phyloP scores from a whole-genome alignment of 208 protist species.

The Tritrichomonas musculus region DNA sequence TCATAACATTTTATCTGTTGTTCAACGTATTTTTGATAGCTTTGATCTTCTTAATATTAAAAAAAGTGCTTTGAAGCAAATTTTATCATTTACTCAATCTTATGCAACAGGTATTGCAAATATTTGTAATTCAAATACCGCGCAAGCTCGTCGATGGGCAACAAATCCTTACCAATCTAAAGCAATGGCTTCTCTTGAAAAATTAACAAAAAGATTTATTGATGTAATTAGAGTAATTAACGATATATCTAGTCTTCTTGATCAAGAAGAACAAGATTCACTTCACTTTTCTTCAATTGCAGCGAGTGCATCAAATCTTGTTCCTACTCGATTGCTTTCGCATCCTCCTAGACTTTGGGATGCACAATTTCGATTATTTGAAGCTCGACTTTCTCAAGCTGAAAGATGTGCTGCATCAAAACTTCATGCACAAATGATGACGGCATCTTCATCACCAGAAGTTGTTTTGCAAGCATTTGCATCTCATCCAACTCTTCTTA shows the following conservation, averaged over 20 bases:
- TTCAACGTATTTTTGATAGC: neutral
- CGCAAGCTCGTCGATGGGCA: neutral
- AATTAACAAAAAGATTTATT: neutral
- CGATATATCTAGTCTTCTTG: neutral
- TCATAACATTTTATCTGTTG: neutral
- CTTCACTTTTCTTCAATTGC: neutral
- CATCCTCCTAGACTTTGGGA: neutral
- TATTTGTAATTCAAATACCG: neutral
- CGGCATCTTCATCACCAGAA: neutral
- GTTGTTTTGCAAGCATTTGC: neutral
- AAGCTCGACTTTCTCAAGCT: neutral
- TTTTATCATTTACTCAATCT: neutral
- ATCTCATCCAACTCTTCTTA: neutral
- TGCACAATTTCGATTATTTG: constrained; percentile 24
- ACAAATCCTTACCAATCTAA: neutral
- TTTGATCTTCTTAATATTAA: neutral
- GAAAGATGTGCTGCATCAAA: constrained; percentile 15
- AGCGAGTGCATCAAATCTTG: neutral
- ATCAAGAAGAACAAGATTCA: neutral
- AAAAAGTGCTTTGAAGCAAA: neutral
- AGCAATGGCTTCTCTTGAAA: neutral
- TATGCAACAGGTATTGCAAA: neutral
- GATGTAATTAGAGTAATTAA: constrained; percentile 13
- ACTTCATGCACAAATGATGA: constrained; percentile 6
- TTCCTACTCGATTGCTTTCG: neutral